Evolutionary conservation across 352 stramenopile species (phyloP), one percentile per base, ranked within the genome.

Genomic region (Globisporangium camurandrum): DNA sequence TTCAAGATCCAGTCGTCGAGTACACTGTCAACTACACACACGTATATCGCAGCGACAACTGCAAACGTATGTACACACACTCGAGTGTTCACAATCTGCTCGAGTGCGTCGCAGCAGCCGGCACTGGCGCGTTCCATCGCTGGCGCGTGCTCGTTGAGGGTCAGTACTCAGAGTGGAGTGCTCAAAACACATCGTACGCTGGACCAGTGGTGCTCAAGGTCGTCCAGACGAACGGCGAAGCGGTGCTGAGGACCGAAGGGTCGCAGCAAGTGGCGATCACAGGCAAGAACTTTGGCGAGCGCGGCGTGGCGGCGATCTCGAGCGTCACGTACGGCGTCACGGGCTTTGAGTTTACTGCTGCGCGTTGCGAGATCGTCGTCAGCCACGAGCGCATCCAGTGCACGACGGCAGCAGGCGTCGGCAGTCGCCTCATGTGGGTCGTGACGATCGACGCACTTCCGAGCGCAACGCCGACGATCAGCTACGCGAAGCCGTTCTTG

Each of bases 211-310:
- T 85, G 12, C 69, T 60, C n/a, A 75, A 69, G 22, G 73, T 85
- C 6, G 75, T 79, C 42, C 63, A 59, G 9, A 62, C 62, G 4
- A 71, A 62, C 49, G 70, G 73, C 19, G 62, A 78, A 28, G 65
- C 51, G 4, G 53, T 81, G 16, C 61, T 85, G 20, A 64, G 65
- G 19, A 83, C 73, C 12, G 74, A 70, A 37, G 73, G 73, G 1
- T 59, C 55, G 12, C 66, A 85, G 39, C 51, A 75, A 28, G 59
- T 85, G n/a, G 57, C 76, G 14, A 75, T 85, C 19, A 66, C 57
- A n/a, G 70, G 73, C 8, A 76, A 77, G 44, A 83, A 85, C 39
- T 85, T 85, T 54, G 73, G 73, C 16, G 49, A 47, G 2, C 57
- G 63, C 9, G 62, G 58, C 24, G 43, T 61, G 0, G 67, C 70